phyloP scores from a whole-genome alignment of 192 early-diverging fungal species.

The Coemansia sp. region DNA sequence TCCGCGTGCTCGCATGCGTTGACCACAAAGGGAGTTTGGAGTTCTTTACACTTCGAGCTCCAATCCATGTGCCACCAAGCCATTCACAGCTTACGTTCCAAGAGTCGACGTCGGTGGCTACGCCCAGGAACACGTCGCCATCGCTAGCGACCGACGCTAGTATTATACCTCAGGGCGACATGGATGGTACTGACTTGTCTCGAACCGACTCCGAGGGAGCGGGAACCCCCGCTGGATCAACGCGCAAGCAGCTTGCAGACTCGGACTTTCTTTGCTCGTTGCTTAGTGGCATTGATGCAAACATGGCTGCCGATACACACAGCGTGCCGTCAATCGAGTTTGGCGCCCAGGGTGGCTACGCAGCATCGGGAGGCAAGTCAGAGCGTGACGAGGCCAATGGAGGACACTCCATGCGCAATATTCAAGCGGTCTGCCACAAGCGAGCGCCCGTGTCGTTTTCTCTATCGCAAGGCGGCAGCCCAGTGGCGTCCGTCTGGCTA shows the following conservation, averaged over 20 bases:
- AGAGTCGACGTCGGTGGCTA: slow-evolving; percentile 15
- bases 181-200: too few species aligned
- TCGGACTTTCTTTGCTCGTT: slow-evolving; percentile 23
- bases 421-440: slow-evolving; percentile 18
- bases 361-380: background rate
- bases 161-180: background rate
- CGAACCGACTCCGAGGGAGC: too few species aligned
- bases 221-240: background rate
- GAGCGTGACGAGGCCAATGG: background rate
- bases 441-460: slow-evolving; percentile 43
- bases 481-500: slow-evolving; percentile 44
- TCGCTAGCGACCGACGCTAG: background rate
- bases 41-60: slow-evolving; percentile 17
- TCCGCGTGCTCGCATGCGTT: slow-evolving; percentile 34
- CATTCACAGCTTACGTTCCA: slow-evolving; percentile 26
- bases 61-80: slow-evolving; percentile 29
- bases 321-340: slow-evolving; percentile 13
- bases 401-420: slow-evolving; percentile 1
- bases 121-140: slow-evolving; percentile 34
- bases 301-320: slow-evolving; percentile 4
- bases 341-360: background rate
- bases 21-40: background rate
- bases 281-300: slow-evolving; percentile 2
- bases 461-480: slow-evolving; percentile 22
- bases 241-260: slow-evolving; percentile 9